A percentile compares a stretch with the other conserved stretches of the same genome.
Evolutionary conservation across 805 yeast species (phyloP).

Genomic region (Torulaspora franciscae): DNA sequence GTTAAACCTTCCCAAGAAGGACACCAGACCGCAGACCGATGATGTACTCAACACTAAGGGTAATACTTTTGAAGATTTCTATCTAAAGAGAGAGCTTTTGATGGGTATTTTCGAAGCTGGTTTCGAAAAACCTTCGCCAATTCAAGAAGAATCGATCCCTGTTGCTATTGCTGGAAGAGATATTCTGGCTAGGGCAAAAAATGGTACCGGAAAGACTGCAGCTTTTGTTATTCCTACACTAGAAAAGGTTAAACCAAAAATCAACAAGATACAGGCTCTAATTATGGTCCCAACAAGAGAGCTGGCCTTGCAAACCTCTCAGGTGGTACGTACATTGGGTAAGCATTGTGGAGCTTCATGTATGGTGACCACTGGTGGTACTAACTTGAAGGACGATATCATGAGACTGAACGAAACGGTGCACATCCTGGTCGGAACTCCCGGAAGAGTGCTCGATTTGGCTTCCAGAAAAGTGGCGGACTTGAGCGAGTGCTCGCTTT

Average conservation of each 20-base stretch:
- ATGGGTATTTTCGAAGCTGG: constrained; percentile 99
- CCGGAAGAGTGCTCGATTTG: constrained; percentile 93
- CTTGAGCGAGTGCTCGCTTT: constrained; percentile 76
- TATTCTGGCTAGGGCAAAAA: constrained; percentile 93
- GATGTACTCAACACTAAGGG: constrained; percentile 93
- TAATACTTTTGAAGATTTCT: constrained; percentile 84
- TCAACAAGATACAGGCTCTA: constrained; percentile 81
- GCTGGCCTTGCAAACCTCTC: constrained; percentile 94
- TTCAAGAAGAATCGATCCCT: constrained; percentile 96
- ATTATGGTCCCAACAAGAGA: constrained; percentile 97
- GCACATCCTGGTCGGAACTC: constrained; percentile 93
- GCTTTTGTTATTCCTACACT: constrained; percentile 92
- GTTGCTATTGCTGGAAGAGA: constrained; percentile 94
- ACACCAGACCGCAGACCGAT: constrained; percentile 93
- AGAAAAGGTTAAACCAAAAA: constrained; percentile 80
- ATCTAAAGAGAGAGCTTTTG: constrained; percentile 82
- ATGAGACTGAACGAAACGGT: constrained; percentile 88
- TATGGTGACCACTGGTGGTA: constrained; percentile 99
- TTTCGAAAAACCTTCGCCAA: constrained; percentile 95
- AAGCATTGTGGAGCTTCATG: constrained; percentile 88
- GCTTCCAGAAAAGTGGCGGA: constrained; percentile 87
- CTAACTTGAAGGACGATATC: constrained; percentile 88
- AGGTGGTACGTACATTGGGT: constrained; percentile 92
- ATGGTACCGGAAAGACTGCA: constrained; percentile 98
- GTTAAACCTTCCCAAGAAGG: constrained; percentile 74